phyloP scores from a whole-genome alignment of 2,329 filamentous ascomycete genomes.

The Colletotrichum liaoningense region DNA sequence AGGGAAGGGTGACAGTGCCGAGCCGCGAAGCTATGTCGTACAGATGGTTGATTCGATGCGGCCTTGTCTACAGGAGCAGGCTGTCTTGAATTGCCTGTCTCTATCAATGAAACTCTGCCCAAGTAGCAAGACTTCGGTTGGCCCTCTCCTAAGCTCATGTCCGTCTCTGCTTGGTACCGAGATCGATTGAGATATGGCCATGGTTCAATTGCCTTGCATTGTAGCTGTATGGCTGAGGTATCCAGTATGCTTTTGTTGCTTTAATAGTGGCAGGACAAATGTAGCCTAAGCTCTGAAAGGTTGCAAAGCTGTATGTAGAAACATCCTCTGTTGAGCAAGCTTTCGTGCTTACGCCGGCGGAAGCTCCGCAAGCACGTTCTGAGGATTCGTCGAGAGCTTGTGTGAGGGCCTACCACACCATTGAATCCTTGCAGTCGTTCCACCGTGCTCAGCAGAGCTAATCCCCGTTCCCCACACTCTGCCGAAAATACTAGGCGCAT shows the following conservation, averaged over 20 bases:
- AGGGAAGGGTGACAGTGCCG: slow-evolving; percentile 28
- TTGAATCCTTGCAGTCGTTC: slow-evolving; percentile 25
- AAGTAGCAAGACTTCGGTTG: not conserved
- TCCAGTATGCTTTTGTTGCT: not conserved
- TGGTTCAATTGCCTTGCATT: not conserved
- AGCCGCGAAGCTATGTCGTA: slow-evolving; percentile 30
- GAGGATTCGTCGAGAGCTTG: slow-evolving; percentile 6
- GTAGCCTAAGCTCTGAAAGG: slow-evolving; percentile 1
- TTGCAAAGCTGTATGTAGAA: not conserved
- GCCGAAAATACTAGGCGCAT: slow-evolving; percentile 5
- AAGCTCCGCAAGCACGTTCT: slow-evolving; percentile 8
- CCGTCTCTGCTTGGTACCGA: too few relatives aligned
- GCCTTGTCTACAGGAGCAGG: slow-evolving; percentile 9
- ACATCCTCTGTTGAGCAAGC: not conserved
- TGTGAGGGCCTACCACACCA: slow-evolving; percentile 7
- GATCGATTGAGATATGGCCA: not conserved
- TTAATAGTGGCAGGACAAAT: not conserved
- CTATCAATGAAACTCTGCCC: slow-evolving; percentile 4
- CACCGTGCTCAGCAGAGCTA: slow-evolving; percentile 8
- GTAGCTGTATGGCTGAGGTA: not conserved
- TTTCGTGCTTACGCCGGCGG: slow-evolving; percentile 15
- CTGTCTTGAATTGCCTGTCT: slow-evolving; percentile 13
- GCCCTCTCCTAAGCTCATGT: too few relatives aligned
- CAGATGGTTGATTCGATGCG: slow-evolving; percentile 16
- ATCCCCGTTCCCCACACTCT: slow-evolving; percentile 7